Percentiles rank a stretch among this genome's conserved stretches.
phyloP scores from a whole-genome alignment of 495 filamentous ascomycete genomes.

The Trichoderma gamsii region DNA sequence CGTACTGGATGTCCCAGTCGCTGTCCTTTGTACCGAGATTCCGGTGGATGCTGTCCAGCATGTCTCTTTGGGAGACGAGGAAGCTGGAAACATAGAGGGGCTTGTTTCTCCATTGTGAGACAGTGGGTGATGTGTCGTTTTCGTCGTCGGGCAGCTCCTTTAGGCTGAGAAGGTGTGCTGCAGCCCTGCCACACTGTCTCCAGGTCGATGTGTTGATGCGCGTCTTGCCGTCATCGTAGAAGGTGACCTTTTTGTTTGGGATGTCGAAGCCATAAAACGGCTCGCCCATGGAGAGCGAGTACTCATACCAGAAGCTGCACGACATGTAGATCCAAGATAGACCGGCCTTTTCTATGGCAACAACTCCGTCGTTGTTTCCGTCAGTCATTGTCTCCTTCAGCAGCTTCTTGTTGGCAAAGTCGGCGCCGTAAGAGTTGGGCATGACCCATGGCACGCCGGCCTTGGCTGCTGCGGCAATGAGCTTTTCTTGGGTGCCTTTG shows the following conservation, averaged over 20 bases:
- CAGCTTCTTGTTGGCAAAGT: conserved; percentile 32
- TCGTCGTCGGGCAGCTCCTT: conserved; percentile 40
- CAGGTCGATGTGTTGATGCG: conserved; percentile 35
- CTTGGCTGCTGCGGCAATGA: conserved; percentile 54
- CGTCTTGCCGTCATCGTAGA: conserved; percentile 32
- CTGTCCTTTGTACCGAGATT: conserved; percentile 45
- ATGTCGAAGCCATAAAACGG: conserved; percentile 31
- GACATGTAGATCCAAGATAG: conserved; percentile 41
- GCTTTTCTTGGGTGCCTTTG: conserved; percentile 33
- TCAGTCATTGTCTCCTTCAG: conserved; percentile 31
- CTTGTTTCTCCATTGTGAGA: conserved; percentile 35
- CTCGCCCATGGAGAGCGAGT: conserved; percentile 28
- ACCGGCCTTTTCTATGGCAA: conserved; percentile 39
- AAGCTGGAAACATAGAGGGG: conserved; percentile 39
- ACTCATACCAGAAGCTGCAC: conserved; percentile 47
- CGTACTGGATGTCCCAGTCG: conserved; percentile 52
- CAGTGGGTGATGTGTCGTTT: conserved; percentile 24
- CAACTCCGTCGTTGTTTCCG: conserved; percentile 1
- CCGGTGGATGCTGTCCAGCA: conserved; percentile 43
- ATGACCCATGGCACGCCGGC: conserved; percentile 57
- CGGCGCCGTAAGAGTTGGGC: conserved; percentile 52
- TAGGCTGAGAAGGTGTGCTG: conserved; percentile 35
- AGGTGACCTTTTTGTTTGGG: conserved; percentile 24
- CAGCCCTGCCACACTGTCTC: conserved; percentile 36
- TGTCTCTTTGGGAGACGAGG: conserved; percentile 39